Evolutionary conservation across 768 basidiomycete species (phyloP).

Genomic region (Leccinum longicurvipes): DNA sequence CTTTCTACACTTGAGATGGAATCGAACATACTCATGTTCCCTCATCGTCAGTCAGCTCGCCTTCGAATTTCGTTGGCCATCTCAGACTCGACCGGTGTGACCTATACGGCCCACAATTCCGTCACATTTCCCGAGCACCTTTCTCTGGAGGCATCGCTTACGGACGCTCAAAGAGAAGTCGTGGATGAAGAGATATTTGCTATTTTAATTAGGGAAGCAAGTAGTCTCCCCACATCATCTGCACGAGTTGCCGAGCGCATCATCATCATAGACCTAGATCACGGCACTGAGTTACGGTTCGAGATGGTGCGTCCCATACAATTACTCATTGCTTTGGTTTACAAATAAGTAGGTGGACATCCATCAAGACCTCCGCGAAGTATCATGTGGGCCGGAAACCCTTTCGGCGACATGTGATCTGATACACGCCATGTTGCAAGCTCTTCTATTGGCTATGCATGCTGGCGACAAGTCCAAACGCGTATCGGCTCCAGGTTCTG

Average conservation of each 20-base stretch:
- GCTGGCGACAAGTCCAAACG: conserved; percentile 42
- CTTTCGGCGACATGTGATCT: conserved; percentile 54
- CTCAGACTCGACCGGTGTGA: conserved; percentile 32
- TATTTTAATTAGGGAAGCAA: conserved; percentile 71
- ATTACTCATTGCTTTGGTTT: not conserved
- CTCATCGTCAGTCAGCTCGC: conserved; percentile 60
- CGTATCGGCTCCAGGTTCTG: conserved; percentile 27
- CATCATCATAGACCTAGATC: conserved; percentile 74
- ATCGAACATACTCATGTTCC: conserved; percentile 50
- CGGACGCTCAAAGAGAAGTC: conserved; percentile 63
- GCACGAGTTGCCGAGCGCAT: conserved; percentile 76
- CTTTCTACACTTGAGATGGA: conserved; percentile 50
- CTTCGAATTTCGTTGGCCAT: conserved; percentile 56
- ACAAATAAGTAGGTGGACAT: conserved; percentile 34
- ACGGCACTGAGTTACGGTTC: conserved; percentile 63
- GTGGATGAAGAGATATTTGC: conserved; percentile 82
- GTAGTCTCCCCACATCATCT: conserved; percentile 68
- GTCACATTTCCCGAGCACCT: conserved; percentile 29
- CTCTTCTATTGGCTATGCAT: conserved; percentile 64
- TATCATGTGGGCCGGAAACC: conserved; percentile 10
- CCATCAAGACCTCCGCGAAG: conserved; percentile 15
- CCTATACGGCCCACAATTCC: conserved; percentile 36
- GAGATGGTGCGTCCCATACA: conserved; percentile 55
- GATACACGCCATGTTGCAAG: conserved; percentile 60
- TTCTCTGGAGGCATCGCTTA: conserved; percentile 51